Evolutionary conservation across 1,139 yeast genomes (phyloP), one percentile per base, ranked within the genome.

Genomic region (Diutina sp.): DNA sequence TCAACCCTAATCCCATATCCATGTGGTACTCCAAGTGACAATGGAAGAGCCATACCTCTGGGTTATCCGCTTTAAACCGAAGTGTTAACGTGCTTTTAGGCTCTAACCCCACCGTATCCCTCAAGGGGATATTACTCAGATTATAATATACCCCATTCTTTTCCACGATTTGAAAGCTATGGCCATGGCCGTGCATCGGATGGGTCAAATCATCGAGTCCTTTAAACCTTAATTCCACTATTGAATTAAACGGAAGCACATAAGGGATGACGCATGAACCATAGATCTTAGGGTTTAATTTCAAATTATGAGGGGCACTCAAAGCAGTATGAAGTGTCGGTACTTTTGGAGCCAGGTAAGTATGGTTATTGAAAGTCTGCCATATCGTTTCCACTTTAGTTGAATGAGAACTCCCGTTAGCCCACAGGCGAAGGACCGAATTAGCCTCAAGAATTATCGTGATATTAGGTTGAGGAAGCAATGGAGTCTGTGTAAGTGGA

Each of bases 21-120:
- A 48, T 48, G 9, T 48, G 51, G 38, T 48, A 48, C 35, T 48
- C 51, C 21, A 48, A 29, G n/a, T 48, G 51, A 29, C 51, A 48
- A n/a, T 48, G 51, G 51, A 48, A 48, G 14, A 48, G 14, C 51
- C 51, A 48, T 11, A 30, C 41, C 5, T 41, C 51, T 1, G 51
- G 51, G 11, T 48, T 48, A 16, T 25, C 32, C 21, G 51, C 51
- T 4, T 21, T 16, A 11, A 48, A 48, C 21, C 51, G 30, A 12
- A 48, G 6, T 6, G 51, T 48, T 2, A 29, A 9, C 14, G 21
- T 12, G 12, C 51, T 25, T 14, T 4, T 1, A 6, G 51, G 51
- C 12, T 28, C 16, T 5, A 48, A 2, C 3, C 21, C 51, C 2
- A 48, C 32, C 9, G 51, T 48, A 29, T 48, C 51, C 7, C 51